phyloP scores from a whole-genome alignment of 176 grass and related monocot genomes.

The Metroxylon sagu region DNA sequence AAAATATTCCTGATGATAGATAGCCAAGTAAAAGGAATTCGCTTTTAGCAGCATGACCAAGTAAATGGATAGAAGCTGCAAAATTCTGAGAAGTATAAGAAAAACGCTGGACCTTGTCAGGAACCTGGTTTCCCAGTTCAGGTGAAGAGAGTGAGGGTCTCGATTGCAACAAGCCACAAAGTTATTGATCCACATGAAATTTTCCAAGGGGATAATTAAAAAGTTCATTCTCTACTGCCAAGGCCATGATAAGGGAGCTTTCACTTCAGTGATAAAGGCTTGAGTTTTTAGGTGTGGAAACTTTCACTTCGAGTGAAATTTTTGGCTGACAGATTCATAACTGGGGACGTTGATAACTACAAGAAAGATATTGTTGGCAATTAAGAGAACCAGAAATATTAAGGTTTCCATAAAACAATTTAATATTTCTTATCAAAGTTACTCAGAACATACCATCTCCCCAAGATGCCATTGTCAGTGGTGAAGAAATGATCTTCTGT shows the following conservation, averaged over 20 bases:
- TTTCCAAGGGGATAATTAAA: neutral
- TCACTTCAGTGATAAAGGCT: neutral
- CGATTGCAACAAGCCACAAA: neutral
- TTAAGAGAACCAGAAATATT: neutral
- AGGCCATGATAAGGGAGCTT: constrained; percentile 2
- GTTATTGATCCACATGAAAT: constrained; percentile 14
- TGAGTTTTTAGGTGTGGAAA: neutral
- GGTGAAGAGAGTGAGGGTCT: too few relatives aligned
- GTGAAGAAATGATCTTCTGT: constrained; percentile 55
- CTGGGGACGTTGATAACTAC: constrained; percentile 65
- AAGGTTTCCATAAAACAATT: too few relatives aligned
- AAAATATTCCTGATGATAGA: too few relatives aligned
- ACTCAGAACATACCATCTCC: constrained; percentile 52
- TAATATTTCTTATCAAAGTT: too few relatives aligned
- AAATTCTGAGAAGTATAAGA: too few relatives aligned
- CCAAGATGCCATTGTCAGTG: constrained; percentile 78
- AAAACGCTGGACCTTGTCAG: too few relatives aligned
- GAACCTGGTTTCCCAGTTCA: too few relatives aligned
- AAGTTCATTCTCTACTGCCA: constrained; percentile 17
- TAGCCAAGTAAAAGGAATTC: too few relatives aligned
- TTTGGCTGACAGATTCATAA: constrained; percentile 61
- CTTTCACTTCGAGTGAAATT: constrained; percentile 41
- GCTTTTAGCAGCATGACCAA: too few relatives aligned
- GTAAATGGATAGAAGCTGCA: too few relatives aligned
- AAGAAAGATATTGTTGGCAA: constrained; percentile 3